These are phyloP conservation scores for Fusarium anguioides DNA, from an alignment of 2,329 filamentous ascomycete species.

Conservation along the genomic window DNA sequence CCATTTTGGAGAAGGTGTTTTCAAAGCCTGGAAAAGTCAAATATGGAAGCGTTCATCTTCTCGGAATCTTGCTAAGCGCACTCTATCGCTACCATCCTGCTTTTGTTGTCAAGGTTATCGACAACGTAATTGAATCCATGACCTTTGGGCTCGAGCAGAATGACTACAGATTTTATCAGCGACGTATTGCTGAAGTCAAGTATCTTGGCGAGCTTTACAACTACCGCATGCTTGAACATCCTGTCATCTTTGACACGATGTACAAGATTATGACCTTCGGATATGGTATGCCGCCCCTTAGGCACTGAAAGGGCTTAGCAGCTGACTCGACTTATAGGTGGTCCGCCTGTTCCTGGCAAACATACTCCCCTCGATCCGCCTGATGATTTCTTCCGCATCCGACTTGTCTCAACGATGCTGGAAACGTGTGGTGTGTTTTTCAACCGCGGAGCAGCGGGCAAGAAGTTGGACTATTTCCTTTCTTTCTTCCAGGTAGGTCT, in stretches of 20 bases:
- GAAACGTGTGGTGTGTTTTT: slow-evolving; percentile 98
- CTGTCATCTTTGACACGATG: slow-evolving; percentile 92
- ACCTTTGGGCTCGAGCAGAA: slow-evolving; percentile 91
- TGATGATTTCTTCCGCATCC: slow-evolving; percentile 96
- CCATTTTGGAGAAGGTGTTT: slow-evolving; percentile 88
- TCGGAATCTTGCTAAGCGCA: slow-evolving; percentile 88
- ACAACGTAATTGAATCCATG: slow-evolving; percentile 90
- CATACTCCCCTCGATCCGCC: slow-evolving; percentile 84
- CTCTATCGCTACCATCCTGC: slow-evolving; percentile 91
- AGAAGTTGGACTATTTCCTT: slow-evolving; percentile 97
- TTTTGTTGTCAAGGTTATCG: slow-evolving; percentile 91
- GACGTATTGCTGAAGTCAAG: slow-evolving; percentile 93
- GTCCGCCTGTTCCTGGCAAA: slow-evolving; percentile 81
- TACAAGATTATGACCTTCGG: slow-evolving; percentile 96
- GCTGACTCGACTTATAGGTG: slow-evolving; percentile 60
- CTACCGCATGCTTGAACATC: slow-evolving; percentile 95
- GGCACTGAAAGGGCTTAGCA: background rate
- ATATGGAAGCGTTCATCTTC: slow-evolving; percentile 93
- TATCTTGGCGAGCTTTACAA: slow-evolving; percentile 98
- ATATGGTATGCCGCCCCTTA: slow-evolving; percentile 66
- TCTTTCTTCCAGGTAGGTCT: slow-evolving; percentile 83
- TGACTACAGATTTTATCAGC: slow-evolving; percentile 97
- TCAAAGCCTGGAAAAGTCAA: slow-evolving; percentile 97
- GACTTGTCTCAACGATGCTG: slow-evolving; percentile 86
- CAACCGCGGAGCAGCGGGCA: slow-evolving; percentile 90